phyloP scores from a whole-genome alignment of 1,139 yeast species.

The Magnusiomyces paraingens region DNA sequence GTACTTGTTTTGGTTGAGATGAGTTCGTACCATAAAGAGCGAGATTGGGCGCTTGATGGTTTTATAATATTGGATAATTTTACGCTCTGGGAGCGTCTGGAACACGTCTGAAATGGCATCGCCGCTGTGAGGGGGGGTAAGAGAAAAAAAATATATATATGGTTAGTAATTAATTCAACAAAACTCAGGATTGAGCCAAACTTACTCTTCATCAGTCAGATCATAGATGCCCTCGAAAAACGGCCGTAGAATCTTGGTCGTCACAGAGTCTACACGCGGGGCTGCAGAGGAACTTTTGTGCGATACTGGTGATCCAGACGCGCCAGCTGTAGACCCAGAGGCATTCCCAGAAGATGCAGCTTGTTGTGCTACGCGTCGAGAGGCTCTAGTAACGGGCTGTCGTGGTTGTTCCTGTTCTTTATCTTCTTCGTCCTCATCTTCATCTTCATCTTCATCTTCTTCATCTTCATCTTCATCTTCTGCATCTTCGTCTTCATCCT shows the following conservation, averaged over 20 bases:
- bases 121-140: slow-evolving; percentile 20
- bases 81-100: slow-evolving; percentile 41
- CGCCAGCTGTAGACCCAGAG: background rate
- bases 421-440: background rate
- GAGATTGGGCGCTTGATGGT: slow-evolving; percentile 45
- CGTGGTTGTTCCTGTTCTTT: background rate
- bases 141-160: slow-evolving; percentile 1
- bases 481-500: background rate
- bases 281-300: background rate
- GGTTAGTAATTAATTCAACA: background rate
- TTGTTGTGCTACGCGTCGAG: slow-evolving; percentile 1
- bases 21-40: slow-evolving; percentile 37
- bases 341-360: background rate
- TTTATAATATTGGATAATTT: slow-evolving; percentile 41
- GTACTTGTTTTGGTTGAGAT: slow-evolving; percentile 50
- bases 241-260: slow-evolving; percentile 18
- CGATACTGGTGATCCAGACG: background rate
- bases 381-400: background rate
- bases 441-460: background rate
- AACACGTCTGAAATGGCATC: slow-evolving; percentile 36
- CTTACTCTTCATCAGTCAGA: slow-evolving; percentile 25
- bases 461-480: background rate
- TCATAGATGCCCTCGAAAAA: slow-evolving; percentile 32
- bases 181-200: background rate
- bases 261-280: slow-evolving; percentile 9